Evolutionary conservation across 2,329 filamentous ascomycete species (phyloP).

Genomic region (Teratosphaeria pseudoeucalypti): DNA sequence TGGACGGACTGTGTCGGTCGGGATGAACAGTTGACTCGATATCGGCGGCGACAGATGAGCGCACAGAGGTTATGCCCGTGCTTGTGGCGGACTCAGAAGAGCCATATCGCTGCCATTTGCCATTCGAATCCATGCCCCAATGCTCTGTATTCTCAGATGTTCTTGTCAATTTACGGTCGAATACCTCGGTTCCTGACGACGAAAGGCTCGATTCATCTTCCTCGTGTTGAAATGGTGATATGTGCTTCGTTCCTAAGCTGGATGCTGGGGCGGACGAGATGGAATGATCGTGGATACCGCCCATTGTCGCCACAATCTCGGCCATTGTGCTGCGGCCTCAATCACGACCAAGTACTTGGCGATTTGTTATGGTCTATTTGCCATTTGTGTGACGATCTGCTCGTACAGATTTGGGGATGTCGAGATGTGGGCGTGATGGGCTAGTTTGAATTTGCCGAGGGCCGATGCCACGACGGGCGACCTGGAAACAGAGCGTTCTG

Average conservation of each 20-base stretch:
- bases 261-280: neutral
- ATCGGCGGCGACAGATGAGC: conserved; percentile 21
- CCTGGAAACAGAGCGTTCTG: neutral
- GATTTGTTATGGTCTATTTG: neutral
- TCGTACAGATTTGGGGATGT: neutral
- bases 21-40: conserved; percentile 6
- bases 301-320: neutral
- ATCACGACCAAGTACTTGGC: neutral
- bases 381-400: neutral
- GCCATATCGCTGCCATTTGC: conserved; percentile 23
- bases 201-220: conserved; percentile 24
- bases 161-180: conserved; percentile 13
- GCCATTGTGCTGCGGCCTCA: neutral
- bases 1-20: conserved; percentile 9
- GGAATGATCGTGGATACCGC: conserved; percentile 3
- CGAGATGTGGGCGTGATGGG: neutral
- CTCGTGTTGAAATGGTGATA: conserved; percentile 1
- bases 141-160: conserved; percentile 8
- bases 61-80: conserved; percentile 25
- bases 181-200: conserved; percentile 21
- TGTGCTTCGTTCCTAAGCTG: neutral
- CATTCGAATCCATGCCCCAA: conserved; percentile 19
- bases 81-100: conserved; percentile 24
- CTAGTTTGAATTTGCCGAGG: neutral
- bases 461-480: neutral